Evolutionary conservation across 2,329 filamentous ascomycete genomes (phyloP).

Genomic region (Parasarocladium wereldwijsianum): DNA sequence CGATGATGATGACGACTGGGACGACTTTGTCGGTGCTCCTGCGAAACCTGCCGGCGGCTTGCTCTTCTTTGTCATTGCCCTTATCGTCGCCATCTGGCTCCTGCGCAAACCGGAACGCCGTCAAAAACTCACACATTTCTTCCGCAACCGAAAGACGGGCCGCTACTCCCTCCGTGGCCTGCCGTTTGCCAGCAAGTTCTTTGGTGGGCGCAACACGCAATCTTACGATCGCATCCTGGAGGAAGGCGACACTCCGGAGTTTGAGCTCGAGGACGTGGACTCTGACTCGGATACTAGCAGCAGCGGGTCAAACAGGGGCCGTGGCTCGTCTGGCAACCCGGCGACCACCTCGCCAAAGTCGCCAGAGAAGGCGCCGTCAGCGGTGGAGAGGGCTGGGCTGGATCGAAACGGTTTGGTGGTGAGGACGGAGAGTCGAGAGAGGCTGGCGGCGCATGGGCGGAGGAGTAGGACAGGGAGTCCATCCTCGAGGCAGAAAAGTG

Average conservation of each 20-base stretch:
- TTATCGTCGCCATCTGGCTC: slow-evolving; percentile 55
- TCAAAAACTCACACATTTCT: slow-evolving; percentile 14
- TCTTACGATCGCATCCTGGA: slow-evolving; percentile 78
- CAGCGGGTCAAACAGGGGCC: slow-evolving; percentile 38
- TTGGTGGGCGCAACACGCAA: slow-evolving; percentile 38
- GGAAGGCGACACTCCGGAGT: slow-evolving; percentile 58
- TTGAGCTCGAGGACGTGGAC: slow-evolving; percentile 59
- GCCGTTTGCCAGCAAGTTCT: slow-evolving; percentile 48
- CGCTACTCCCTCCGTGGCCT: slow-evolving; percentile 27
- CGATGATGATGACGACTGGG: slow-evolving; percentile 40
- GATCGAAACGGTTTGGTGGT: slow-evolving; percentile 61
- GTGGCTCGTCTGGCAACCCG: slow-evolving; percentile 54
- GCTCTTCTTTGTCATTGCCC: slow-evolving; percentile 60
- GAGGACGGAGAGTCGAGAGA: slow-evolving; percentile 75
- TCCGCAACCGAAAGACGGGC: slow-evolving; percentile 13
- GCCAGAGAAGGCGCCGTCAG: slow-evolving; percentile 26
- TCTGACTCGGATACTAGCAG: slow-evolving; percentile 44
- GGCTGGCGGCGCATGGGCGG: slow-evolving; percentile 43
- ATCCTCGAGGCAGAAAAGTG: slow-evolving; percentile 40
- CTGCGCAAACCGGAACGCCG: slow-evolving; percentile 69
- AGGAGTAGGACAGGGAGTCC: slow-evolving; percentile 42
- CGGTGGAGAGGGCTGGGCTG: too few relatives aligned
- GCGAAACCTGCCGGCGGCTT: slow-evolving; percentile 60
- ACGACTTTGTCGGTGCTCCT: slow-evolving; percentile 49
- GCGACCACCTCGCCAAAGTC: too few relatives aligned